Percentiles rank a stretch among this genome's conserved stretches.
phyloP scores from a whole-genome alignment of 495 filamentous ascomycete species.

The Tuber magnatum region DNA sequence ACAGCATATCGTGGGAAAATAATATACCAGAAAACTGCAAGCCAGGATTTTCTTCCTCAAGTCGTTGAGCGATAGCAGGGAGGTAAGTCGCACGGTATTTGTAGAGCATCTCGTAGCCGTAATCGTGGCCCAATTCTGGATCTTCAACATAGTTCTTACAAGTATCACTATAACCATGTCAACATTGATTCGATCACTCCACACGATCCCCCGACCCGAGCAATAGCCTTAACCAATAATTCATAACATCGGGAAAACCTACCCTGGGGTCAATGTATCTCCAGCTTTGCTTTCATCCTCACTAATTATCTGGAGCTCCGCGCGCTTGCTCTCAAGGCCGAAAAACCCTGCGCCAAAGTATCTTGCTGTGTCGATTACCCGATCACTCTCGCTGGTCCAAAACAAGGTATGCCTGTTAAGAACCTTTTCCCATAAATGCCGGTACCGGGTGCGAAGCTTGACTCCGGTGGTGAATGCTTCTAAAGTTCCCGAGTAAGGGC shows the following conservation, averaged over 20 bases:
- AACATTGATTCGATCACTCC: conserved; percentile 3
- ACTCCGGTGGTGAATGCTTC: conserved; percentile 54
- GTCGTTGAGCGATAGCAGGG: conserved; percentile 45
- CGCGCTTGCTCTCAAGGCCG: conserved; percentile 45
- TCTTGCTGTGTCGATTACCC: conserved; percentile 54
- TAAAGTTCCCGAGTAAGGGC: conserved; percentile 53
- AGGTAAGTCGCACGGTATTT: conserved; percentile 50
- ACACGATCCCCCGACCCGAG: not conserved
- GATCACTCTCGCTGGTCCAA: conserved; percentile 53
- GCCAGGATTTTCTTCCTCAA: conserved; percentile 46
- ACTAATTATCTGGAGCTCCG: conserved; percentile 50
- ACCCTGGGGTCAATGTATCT: conserved; percentile 55
- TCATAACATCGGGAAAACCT: conserved; percentile 4
- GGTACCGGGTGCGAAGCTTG: conserved; percentile 52
- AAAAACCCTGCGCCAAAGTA: conserved; percentile 55
- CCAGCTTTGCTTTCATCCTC: conserved; percentile 48
- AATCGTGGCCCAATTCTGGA: conserved; percentile 47
- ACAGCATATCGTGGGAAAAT: conserved; percentile 12
- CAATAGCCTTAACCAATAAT: not conserved
- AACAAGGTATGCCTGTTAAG: conserved; percentile 40
- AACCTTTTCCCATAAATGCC: conserved; percentile 45
- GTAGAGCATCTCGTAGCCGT: conserved; percentile 47
- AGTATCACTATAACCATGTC: conserved; percentile 43
- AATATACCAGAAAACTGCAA: conserved; percentile 29
- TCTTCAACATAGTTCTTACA: conserved; percentile 51